These are phyloP conservation scores for Neurospora sp. DNA, from an alignment of 495 filamentous ascomycete species.

Conservation along the genomic window DNA sequence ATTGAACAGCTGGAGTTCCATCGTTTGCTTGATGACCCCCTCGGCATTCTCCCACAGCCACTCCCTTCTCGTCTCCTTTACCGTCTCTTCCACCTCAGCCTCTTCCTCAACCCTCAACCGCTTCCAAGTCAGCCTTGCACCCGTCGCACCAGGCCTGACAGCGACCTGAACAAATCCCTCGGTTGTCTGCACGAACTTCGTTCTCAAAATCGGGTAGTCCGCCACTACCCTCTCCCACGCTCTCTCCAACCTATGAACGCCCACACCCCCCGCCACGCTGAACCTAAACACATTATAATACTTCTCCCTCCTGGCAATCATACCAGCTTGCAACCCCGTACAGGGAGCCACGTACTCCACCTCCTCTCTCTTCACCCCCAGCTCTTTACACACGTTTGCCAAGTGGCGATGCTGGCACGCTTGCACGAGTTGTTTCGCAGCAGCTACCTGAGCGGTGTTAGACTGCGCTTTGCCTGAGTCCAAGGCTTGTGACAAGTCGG, in stretches of 20 bases:
- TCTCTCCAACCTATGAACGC: slow-evolving; percentile 22
- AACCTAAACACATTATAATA: slow-evolving; percentile 69
- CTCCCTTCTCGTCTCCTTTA: background rate
- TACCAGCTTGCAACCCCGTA: slow-evolving; percentile 70
- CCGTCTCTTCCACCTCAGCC: slow-evolving; percentile 6
- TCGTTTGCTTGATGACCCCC: slow-evolving; percentile 12
- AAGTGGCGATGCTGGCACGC: slow-evolving; percentile 21
- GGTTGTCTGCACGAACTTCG: slow-evolving; percentile 51
- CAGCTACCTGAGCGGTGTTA: background rate
- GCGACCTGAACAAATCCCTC: slow-evolving; percentile 68
- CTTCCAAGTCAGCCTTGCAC: background rate
- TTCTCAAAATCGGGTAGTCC: slow-evolving; percentile 51
- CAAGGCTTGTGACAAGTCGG: slow-evolving; percentile 14
- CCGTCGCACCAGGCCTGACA: slow-evolving; percentile 38
- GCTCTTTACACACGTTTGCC: slow-evolving; percentile 28
- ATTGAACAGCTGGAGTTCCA: slow-evolving; percentile 21
- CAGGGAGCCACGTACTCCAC: slow-evolving; percentile 66
- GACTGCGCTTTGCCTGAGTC: background rate
- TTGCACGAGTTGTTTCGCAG: slow-evolving; percentile 15
- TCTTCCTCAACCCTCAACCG: slow-evolving; percentile 10
- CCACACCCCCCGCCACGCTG: slow-evolving; percentile 28
- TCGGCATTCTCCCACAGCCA: slow-evolving; percentile 28
- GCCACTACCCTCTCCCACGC: slow-evolving; percentile 43
- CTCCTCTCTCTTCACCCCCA: slow-evolving; percentile 34
- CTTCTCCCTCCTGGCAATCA: slow-evolving; percentile 57